Conservation (phyloP, 805 yeast genomes). For the Kodamaea kakaduensis region DNA sequence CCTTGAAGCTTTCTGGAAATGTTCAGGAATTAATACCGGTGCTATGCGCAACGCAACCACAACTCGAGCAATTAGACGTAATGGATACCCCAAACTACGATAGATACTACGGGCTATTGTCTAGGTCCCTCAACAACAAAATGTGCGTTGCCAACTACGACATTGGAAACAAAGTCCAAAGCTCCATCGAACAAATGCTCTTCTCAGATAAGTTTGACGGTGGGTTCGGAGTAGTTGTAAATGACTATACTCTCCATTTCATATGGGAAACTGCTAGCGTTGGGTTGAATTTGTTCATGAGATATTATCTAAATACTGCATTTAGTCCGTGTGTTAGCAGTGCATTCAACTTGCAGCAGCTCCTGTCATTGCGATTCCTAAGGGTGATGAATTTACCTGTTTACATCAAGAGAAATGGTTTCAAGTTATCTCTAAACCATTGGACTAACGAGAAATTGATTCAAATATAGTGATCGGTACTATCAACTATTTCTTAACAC, state of each 20-base stretch:
- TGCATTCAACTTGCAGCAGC: not conserved
- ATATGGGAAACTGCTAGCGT: slow-evolving; percentile 6
- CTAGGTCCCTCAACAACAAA: slow-evolving; percentile 12
- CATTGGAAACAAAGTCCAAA: slow-evolving; percentile 11
- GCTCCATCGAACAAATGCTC: slow-evolving; percentile 1
- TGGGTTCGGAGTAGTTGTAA: slow-evolving; percentile 3
- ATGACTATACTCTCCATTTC: slow-evolving; percentile 11
- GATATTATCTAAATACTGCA: slow-evolving; percentile 10
- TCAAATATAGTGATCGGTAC: not conserved
- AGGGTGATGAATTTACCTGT: not conserved
- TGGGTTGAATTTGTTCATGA: slow-evolving; percentile 12
- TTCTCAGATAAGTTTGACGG: not conserved
- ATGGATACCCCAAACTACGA: slow-evolving; percentile 18
- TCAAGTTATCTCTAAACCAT: not conserved
- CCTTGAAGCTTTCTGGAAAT: slow-evolving; percentile 11
- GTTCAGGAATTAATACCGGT: not conserved
- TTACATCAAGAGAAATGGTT: not conserved
- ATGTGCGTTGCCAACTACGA: slow-evolving; percentile 12
- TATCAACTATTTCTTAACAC: not conserved
- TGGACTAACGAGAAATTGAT: slow-evolving; percentile 3
- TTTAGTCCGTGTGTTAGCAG: slow-evolving; percentile 12
- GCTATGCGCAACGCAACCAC: slow-evolving; percentile 9
- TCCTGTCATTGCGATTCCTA: not conserved
- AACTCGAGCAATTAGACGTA: slow-evolving; percentile 12
- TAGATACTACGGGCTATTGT: slow-evolving; percentile 13